Conservation (phyloP, 2,329 filamentous ascomycete genomes). For the Ceratocystiopsis brevicomis region DNA sequence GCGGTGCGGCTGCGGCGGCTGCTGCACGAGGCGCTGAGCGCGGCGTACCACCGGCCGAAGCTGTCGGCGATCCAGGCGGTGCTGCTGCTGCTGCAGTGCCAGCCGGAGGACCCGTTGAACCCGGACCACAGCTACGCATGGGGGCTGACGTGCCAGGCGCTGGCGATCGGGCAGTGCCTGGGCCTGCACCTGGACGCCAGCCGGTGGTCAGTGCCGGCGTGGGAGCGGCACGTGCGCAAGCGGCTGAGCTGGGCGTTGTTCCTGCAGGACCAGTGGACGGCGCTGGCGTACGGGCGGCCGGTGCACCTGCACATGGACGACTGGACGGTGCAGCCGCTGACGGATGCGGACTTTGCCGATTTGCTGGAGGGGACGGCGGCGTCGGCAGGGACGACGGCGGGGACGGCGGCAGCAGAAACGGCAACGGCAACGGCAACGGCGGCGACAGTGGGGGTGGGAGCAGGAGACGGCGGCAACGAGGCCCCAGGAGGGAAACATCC, state of each 20-base stretch:
- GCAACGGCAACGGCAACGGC: too few species aligned
- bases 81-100: constrained; percentile 22
- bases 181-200: constrained; percentile 36
- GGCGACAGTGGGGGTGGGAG: too few species aligned
- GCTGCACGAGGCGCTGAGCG: constrained; percentile 15
- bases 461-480: too few species aligned
- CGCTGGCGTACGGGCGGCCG: constrained; percentile 31
- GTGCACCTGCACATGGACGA: constrained; percentile 29
- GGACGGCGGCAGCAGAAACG: too few species aligned
- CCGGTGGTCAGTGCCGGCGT: constrained; percentile 35
- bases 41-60: constrained; percentile 20
- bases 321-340: constrained; percentile 24
- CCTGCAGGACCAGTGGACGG: constrained; percentile 41
- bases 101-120: constrained; percentile 16
- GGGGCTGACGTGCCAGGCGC: constrained; percentile 24
- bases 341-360: constrained; percentile 10
- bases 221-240: constrained; percentile 37
- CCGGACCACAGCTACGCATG: constrained; percentile 19
- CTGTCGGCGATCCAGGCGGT: constrained; percentile 25
- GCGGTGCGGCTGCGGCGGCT: constrained; percentile 15
- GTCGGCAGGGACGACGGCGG: too few species aligned
- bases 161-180: constrained; percentile 31
- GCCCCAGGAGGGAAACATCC: too few species aligned
- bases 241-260: constrained; percentile 40
- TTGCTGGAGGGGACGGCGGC: neutral